A percentile compares a stretch with the other conserved stretches of the same genome.
Evolutionary conservation across 352 stramenopile species (phyloP).

Genomic region (Phytophthora pseudosyringae): DNA sequence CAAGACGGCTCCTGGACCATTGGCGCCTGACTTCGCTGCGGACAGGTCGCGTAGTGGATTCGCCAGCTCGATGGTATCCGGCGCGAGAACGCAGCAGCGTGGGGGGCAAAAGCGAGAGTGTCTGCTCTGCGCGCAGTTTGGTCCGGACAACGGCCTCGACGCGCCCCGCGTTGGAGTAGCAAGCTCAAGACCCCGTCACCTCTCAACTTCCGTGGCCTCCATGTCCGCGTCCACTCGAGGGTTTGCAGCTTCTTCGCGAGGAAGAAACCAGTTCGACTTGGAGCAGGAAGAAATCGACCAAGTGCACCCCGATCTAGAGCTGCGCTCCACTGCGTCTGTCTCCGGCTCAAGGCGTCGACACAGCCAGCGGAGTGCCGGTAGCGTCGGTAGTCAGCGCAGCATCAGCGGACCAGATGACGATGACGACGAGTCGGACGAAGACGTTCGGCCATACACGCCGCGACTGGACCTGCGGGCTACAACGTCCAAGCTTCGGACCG

Average conservation of each 20-base stretch:
- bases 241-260: constrained; percentile 16
- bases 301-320: constrained; percentile 33
- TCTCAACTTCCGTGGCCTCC: constrained; percentile 35
- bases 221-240: constrained; percentile 32
- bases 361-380: constrained; percentile 36
- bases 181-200: constrained; percentile 23
- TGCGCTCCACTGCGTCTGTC: constrained; percentile 31
- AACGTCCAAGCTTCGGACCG: constrained; percentile 50
- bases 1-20: constrained; percentile 21
- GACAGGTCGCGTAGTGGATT: constrained; percentile 16
- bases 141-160: constrained; percentile 26
- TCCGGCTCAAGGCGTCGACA: constrained; percentile 24
- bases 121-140: constrained; percentile 70
- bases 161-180: neutral
- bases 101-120: constrained; percentile 46
- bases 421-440: constrained; percentile 31
- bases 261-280: constrained; percentile 24
- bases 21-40: neutral
- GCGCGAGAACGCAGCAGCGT: constrained; percentile 14
- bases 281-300: constrained; percentile 38
- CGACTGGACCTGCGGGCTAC: constrained; percentile 24
- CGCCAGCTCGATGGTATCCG: constrained; percentile 15
- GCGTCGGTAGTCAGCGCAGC: constrained; percentile 30
- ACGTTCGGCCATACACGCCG: constrained; percentile 22
- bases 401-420: constrained; percentile 32